phyloP scores from a whole-genome alignment of 176 grass and related monocot species.

The Pontederia paniculata region DNA sequence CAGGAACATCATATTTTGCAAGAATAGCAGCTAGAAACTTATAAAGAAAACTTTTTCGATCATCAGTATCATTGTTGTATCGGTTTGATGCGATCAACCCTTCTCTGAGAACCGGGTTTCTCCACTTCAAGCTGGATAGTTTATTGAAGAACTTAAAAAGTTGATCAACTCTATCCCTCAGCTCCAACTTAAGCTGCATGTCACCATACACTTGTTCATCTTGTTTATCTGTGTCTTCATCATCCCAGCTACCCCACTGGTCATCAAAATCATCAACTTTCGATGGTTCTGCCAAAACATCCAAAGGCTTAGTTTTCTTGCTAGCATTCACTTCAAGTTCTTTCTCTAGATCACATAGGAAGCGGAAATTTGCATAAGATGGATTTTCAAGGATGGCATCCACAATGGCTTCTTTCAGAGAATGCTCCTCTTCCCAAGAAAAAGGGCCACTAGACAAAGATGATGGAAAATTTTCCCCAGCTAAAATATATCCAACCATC shows the following conservation, averaged over 20 bases:
- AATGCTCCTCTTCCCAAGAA: slow-evolving; percentile 94
- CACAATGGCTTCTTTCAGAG: slow-evolving; percentile 81
- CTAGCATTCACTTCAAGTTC: slow-evolving; percentile 58
- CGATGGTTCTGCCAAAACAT: slow-evolving; percentile 28
- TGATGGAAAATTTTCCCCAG: slow-evolving; percentile 86
- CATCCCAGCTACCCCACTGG: slow-evolving; percentile 87
- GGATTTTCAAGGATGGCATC: slow-evolving; percentile 76
- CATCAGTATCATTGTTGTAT: slow-evolving; percentile 60
- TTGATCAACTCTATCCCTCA: slow-evolving; percentile 83
- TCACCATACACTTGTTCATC: slow-evolving; percentile 52
- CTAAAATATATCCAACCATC: slow-evolving; percentile 80
- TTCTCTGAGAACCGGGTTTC: slow-evolving; percentile 65
- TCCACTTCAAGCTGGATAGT: slow-evolving; percentile 65
- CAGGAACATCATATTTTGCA: slow-evolving; percentile 51
- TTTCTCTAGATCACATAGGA: slow-evolving; percentile 62
- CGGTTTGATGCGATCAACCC: slow-evolving; percentile 46
- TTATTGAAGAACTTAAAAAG: slow-evolving; percentile 81
- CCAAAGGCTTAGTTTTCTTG: slow-evolving; percentile 29
- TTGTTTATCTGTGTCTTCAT: slow-evolving; percentile 55
- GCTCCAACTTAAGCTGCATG: slow-evolving; percentile 86
- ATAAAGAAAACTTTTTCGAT: slow-evolving; percentile 76
- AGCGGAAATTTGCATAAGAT: slow-evolving; percentile 54
- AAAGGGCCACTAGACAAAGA: slow-evolving; percentile 69
- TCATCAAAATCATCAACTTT: slow-evolving; percentile 85
- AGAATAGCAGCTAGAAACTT: slow-evolving; percentile 73